phyloP scores from a whole-genome alignment of 441 rosid species.

The Pelargonium fulgidum region DNA sequence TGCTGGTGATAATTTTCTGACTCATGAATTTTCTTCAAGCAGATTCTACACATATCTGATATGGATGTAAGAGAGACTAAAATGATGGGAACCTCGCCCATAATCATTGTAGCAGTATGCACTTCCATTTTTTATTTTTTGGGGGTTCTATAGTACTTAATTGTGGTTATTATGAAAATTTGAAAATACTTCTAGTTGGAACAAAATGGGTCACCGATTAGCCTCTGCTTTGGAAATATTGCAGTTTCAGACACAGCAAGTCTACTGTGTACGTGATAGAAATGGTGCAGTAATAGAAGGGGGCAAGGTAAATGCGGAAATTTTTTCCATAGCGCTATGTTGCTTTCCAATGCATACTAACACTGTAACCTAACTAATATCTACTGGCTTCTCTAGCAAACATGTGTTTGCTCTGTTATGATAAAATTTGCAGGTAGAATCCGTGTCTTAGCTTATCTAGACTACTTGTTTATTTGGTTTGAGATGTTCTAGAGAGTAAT shows the following conservation, averaged over 20 bases:
- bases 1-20: not conserved
- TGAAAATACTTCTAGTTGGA: not conserved
- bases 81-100: slow-evolving; percentile 83
- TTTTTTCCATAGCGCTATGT: not conserved
- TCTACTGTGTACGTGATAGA: slow-evolving; percentile 63
- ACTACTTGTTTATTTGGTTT: not conserved
- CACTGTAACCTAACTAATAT: not conserved
- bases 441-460: not conserved
- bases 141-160: not conserved
- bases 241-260: slow-evolving; percentile 88
- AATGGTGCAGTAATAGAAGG: slow-evolving; percentile 73
- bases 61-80: slow-evolving; percentile 76
- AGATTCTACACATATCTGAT: slow-evolving; percentile 85
- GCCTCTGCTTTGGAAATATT: slow-evolving; percentile 3
- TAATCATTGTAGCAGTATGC: slow-evolving; percentile 64
- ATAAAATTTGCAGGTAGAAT: too few relatives aligned
- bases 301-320: slow-evolving; percentile 43
- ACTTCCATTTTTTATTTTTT: not conserved
- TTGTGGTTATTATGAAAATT: slow-evolving; percentile 1
- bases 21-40: slow-evolving; percentile 18
- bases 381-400: not conserved
- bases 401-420: not conserved
- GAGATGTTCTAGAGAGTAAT: not conserved
- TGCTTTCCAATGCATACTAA: too few relatives aligned
- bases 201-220: slow-evolving; percentile 7